Evolutionary conservation across 345 rosid species (phyloP).

Genomic region (Eucalyptus fibrosa): DNA sequence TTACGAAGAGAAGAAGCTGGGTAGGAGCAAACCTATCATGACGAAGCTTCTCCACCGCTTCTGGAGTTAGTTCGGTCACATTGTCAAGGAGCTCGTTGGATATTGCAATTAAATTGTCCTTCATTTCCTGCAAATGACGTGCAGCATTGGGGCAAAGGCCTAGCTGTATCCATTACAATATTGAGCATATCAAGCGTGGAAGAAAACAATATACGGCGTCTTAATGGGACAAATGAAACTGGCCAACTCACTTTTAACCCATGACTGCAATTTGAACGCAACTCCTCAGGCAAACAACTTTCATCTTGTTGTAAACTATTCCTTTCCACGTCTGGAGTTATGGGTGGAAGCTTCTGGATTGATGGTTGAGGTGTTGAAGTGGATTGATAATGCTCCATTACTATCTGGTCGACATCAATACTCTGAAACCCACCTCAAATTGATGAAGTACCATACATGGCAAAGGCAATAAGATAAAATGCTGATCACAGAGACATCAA

Average conservation of each 20-base stretch:
- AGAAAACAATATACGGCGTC: not conserved
- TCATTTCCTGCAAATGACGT: constrained; percentile 70
- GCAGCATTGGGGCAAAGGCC: constrained; percentile 79
- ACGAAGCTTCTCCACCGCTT: constrained; percentile 66
- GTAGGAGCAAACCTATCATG: constrained; percentile 53
- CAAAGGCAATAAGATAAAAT: not conserved
- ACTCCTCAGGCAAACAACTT: constrained; percentile 46
- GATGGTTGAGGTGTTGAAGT: constrained; percentile 65
- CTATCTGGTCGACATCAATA: constrained; percentile 88
- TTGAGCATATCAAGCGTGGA: constrained; percentile 5
- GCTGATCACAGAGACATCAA: not conserved
- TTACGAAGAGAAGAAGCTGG: not conserved
- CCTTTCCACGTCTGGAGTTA: constrained; percentile 36
- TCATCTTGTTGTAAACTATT: constrained; percentile 27
- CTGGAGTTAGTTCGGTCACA: constrained; percentile 41
- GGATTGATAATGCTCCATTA: constrained; percentile 78
- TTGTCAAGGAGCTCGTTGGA: constrained; percentile 95
- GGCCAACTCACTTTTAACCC: constrained; percentile 44
- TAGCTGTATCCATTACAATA: constrained; percentile 41
- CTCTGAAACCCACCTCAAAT: constrained; percentile 33
- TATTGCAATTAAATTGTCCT: constrained; percentile 67
- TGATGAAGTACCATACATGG: not conserved
- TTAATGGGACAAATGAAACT: not conserved
- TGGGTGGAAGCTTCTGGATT: constrained; percentile 33
- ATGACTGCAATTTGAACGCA: constrained; percentile 64